Base-by-base conservation (phyloP, 495 filamentous ascomycete species). In the Penicillium angulare region DNA sequence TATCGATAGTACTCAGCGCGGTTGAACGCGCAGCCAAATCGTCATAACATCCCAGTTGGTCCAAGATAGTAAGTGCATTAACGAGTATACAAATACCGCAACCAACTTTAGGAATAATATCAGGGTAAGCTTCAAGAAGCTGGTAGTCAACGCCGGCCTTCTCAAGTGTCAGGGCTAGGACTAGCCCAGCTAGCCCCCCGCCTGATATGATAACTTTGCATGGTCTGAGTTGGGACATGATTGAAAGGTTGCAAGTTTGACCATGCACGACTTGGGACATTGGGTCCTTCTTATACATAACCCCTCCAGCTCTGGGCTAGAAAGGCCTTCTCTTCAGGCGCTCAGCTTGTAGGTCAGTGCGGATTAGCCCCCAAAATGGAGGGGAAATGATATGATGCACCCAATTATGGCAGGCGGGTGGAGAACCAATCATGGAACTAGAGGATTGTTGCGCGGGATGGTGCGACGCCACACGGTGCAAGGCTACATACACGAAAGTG, bases 171-270 rank as follows among this genome's bases (percentile, higher is more conserved):
- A 49, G 23, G 10, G 62, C 62, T 12, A 62, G 38, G 4, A 50
- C 48, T 0, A 65, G 42, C 7, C 81, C 81, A 3, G 77, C 74
- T 1, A 77, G 78, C 4, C 79, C 77, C 15, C 79, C 81, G 1
- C 74, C 73, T 12, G 63, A 39, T 32, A 65, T 60, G 23, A 65
- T 46, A 24, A 61, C 56, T 24, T 63, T 75, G 64, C 43, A 27
- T 2, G 42, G 43, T n/a, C 44, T 47, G 68, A 8, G 34, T 38
- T 7, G 34, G 16, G 34, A 20, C 34, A 38, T 38, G 68, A 9
- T 31, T n/a, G n/a, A n/a, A n/a, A n/a, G n/a, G n/a, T n/a, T n/a
- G n/a, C n/a, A n/a, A n/a, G n/a, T n/a, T n/a, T n/a, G n/a, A n/a
- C n/a, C n/a, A n/a, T n/a, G n/a, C n/a, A n/a, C n/a, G n/a, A n/a